Conservation (phyloP, 2,329 filamentous ascomycete species). For the Fusarium kyushuense region DNA sequence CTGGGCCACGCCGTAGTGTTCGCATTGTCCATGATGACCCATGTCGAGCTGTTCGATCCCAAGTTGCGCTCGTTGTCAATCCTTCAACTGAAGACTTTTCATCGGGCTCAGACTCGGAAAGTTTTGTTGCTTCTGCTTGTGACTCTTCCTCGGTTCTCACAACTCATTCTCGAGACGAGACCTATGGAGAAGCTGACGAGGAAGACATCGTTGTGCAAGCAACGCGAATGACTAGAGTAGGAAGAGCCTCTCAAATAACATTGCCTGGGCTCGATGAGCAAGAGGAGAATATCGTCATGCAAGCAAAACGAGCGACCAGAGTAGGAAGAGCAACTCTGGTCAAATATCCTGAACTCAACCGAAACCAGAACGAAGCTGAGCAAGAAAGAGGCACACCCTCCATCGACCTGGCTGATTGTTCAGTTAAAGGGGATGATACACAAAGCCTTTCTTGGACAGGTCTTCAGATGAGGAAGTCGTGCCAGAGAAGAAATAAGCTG, state of each 20-base stretch:
- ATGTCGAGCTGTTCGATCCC: neutral
- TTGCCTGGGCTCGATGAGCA: neutral
- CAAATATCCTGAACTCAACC: neutral
- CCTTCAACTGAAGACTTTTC: neutral
- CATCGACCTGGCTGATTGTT: neutral
- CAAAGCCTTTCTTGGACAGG: neutral
- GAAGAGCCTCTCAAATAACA: neutral
- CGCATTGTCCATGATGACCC: neutral
- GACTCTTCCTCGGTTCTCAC: neutral
- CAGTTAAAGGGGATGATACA: neutral
- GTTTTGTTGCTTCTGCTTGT: neutral
- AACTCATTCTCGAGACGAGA: neutral
- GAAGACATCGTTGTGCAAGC: neutral
- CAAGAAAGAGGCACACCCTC: neutral
- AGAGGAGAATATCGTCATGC: neutral
- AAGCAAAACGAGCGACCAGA: neutral
- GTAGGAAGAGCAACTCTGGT: conserved; percentile 2
- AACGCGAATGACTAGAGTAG: neutral
- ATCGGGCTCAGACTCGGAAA: neutral
- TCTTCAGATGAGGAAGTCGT: neutral
- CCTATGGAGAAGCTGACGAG: neutral
- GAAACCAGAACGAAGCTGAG: neutral
- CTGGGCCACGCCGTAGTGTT: neutral
- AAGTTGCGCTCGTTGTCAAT: neutral
- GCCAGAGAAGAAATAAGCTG: neutral